Base-by-base conservation (phyloP, 2,329 filamentous ascomycete genomes). In the Herpomyces periplanetae region DNA sequence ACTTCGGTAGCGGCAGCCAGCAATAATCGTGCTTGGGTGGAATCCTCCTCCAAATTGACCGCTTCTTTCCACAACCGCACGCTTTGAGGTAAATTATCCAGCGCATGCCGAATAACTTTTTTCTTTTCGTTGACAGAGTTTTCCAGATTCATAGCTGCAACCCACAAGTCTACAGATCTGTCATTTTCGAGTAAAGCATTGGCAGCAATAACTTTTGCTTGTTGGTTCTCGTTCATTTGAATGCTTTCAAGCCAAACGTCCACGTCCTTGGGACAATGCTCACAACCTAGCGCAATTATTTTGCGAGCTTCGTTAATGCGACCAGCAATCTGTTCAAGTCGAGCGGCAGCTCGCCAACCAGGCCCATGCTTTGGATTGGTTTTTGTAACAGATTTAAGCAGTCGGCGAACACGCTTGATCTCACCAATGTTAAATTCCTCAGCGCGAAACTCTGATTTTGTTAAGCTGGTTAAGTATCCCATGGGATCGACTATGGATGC, bases 61-160 rank as follows among this genome's bases (percentile, higher is more conserved):
- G 75, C 63, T 34, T 84, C 71, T 35, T 91, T 96, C 80, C 80
- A 96, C n/a, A 96, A 51, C 16, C 66, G 62, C 18, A 91, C 80
- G 0, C 75, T 91, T 32, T 87, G 69, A 1, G 73, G 73, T 15
- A 88, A 65, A 31, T 87, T 62, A 30, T 91, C 68, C 17, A 96
- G 47, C 0, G 80, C 84, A 33, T 84, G 66, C 21, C 73, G 55
- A 13, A 88, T 57, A 4, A 96, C 80, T 32, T 71, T 60, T 41
- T 91, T 91, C 40, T 84, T 85, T 5, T 69, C 66, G 23, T 61
- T 53, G 1, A 56, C 43, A 18, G 87, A 63, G 4, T 57, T 56
- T 36, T 96, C 80, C 10, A 96, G 43, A 26, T 69, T 66, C 58
- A 88, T 88, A 1, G 80, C 84, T 34, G 85, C 73, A 4, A 85